phyloP scores from a whole-genome alignment of 768 basidiomycete genomes.

The Mycena filopes region DNA sequence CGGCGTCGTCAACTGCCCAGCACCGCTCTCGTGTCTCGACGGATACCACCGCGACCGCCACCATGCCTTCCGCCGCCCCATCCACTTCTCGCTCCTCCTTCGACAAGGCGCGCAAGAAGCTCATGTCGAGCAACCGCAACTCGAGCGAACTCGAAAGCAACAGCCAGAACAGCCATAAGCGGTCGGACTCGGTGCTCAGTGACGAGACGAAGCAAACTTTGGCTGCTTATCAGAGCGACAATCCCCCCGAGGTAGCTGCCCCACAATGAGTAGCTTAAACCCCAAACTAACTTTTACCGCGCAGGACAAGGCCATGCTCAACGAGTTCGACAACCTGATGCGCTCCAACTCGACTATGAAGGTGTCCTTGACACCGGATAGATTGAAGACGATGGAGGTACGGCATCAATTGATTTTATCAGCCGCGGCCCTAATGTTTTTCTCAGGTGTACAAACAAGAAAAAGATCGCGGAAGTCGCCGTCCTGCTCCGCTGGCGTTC shows the following conservation, averaged over 20 bases:
- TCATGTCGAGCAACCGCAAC: constrained; percentile 51
- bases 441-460: constrained; percentile 79
- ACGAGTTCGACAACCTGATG: constrained; percentile 95
- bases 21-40: constrained; percentile 50
- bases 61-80: constrained; percentile 35
- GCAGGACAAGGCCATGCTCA: constrained; percentile 67
- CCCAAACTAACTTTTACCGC: constrained; percentile 14
- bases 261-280: constrained; percentile 31
- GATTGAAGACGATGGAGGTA: constrained; percentile 94
- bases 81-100: constrained; percentile 64
- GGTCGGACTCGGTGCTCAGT: constrained; percentile 64
- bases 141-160: constrained; percentile 54
- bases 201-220: constrained; percentile 55
- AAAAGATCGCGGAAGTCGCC: constrained; percentile 61
- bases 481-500: constrained; percentile 47
- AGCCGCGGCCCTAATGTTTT: constrained; percentile 19
- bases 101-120: constrained; percentile 74
- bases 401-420: constrained; percentile 42
- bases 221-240: constrained; percentile 41
- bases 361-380: constrained; percentile 94
- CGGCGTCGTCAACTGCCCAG: constrained; percentile 42
- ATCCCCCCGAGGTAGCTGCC: constrained; percentile 46
- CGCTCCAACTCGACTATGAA: constrained; percentile 92
- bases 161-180: constrained; percentile 60
- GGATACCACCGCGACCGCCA: constrained; percentile 44